Evolutionary conservation across 2,329 filamentous ascomycete species (phyloP).

Genomic region (Fusarium sp.): DNA sequence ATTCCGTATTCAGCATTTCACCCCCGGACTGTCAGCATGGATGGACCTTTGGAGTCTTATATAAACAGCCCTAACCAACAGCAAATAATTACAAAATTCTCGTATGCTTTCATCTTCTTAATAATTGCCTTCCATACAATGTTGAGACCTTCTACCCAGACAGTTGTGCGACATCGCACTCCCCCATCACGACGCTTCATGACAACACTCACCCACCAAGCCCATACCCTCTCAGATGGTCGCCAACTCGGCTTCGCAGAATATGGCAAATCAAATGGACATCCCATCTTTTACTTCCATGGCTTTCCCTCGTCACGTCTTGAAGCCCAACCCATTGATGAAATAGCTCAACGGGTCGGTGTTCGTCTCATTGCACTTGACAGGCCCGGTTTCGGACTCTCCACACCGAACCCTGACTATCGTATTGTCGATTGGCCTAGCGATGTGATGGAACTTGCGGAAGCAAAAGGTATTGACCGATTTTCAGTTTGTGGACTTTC

Average conservation of each 20-base stretch:
- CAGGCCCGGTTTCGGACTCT: slow-evolving; percentile 1
- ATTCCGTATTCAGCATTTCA: slow-evolving; percentile 25
- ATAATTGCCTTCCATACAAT: not conserved
- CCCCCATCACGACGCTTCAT: not conserved
- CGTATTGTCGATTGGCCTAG: not conserved
- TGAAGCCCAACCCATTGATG: not conserved
- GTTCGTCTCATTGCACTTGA: slow-evolving; percentile 1
- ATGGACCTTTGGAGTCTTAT: not conserved
- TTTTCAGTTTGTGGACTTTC: slow-evolving; percentile 1
- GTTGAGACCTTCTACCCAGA: not conserved
- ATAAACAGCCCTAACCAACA: not conserved
- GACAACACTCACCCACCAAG: slow-evolving; percentile 31
- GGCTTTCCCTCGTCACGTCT: not conserved
- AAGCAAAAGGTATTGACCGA: fast-evolving
- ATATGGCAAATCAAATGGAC: not conserved
- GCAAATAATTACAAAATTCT: fast-evolving
- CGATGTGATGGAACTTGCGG: not conserved
- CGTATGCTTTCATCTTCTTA: not conserved
- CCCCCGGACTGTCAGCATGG: not conserved
- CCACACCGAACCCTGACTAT: not conserved
- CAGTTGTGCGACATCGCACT: not conserved
- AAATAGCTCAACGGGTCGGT: not conserved
- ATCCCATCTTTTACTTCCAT: not conserved
- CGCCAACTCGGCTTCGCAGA: slow-evolving; percentile 11
- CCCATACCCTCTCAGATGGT: not conserved